phyloP scores from a whole-genome alignment of 805 yeast genomes.

The Ogataea trehalophila region DNA sequence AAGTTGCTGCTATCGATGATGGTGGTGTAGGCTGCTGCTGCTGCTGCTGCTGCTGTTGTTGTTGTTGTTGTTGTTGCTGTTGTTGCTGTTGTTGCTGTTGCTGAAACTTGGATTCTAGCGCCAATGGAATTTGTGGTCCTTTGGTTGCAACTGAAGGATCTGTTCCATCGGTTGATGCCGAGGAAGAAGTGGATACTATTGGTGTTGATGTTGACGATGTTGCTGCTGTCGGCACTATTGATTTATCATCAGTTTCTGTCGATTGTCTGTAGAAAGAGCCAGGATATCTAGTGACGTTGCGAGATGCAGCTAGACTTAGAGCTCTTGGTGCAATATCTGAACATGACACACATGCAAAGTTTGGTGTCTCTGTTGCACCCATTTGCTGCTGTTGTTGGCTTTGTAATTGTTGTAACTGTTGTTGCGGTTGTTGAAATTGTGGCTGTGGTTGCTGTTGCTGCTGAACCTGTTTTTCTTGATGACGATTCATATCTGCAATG shows the following conservation, averaged over 20 bases:
- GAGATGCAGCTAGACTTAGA: constrained; percentile 10
- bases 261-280: too few relatives aligned
- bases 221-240: neutral
- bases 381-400: neutral
- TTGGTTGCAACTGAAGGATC: too few relatives aligned
- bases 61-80: neutral
- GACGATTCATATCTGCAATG: neutral
- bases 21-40: neutral
- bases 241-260: too few relatives aligned
- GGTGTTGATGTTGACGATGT: neutral
- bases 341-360: constrained; percentile 15
- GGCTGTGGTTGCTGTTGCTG: neutral
- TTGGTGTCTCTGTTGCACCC: neutral
- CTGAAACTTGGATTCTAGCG: too few relatives aligned
- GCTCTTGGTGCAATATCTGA: constrained; percentile 23
- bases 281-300: too few relatives aligned
- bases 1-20: neutral
- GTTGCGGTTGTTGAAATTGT: too few relatives aligned
- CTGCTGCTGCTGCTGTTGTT: too few relatives aligned
- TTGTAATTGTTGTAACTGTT: neutral
- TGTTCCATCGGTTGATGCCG: too few relatives aligned
- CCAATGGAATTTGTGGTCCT: too few relatives aligned
- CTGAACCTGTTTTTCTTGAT: neutral
- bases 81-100: neutral
- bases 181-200: neutral